phyloP scores from a whole-genome alignment of 768 basidiomycete genomes.

The Mycena polygramma region DNA sequence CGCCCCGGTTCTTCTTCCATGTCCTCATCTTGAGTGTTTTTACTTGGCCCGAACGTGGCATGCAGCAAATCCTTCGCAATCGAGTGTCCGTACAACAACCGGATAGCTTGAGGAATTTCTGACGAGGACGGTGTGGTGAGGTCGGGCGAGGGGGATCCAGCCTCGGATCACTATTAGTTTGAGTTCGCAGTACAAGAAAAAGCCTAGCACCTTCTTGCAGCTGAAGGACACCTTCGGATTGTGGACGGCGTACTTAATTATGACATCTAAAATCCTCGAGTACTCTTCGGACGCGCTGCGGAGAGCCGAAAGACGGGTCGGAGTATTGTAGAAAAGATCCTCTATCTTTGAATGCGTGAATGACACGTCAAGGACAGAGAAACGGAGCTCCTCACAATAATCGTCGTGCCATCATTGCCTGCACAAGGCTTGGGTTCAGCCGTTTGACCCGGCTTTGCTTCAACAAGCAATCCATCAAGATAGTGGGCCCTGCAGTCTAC shows the following conservation, averaged over 20 bases:
- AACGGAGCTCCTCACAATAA: slow-evolving; percentile 67
- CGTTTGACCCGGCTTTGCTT: slow-evolving; percentile 77
- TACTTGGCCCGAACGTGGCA: slow-evolving; percentile 47
- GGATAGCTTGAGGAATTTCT: slow-evolving; percentile 76
- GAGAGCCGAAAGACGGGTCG: slow-evolving; percentile 87
- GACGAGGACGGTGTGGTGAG: slow-evolving; percentile 83
- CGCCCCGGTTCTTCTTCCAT: slow-evolving; percentile 44
- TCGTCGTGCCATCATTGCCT: slow-evolving; percentile 95
- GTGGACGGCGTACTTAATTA: slow-evolving; percentile 94
- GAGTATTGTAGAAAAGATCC: slow-evolving; percentile 95
- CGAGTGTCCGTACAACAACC: slow-evolving; percentile 83
- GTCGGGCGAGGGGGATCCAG: slow-evolving; percentile 80
- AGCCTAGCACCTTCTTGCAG: slow-evolving; percentile 84
- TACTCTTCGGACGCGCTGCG: slow-evolving; percentile 93
- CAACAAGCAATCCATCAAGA: slow-evolving; percentile 79
- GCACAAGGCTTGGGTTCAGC: slow-evolving; percentile 91
- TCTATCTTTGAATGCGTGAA: slow-evolving; percentile 73
- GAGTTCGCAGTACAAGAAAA: neutral
- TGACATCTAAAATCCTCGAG: slow-evolving; percentile 88
- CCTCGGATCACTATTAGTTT: slow-evolving; percentile 57
- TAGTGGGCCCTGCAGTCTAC: slow-evolving; percentile 78
- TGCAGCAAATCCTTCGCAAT: slow-evolving; percentile 83
- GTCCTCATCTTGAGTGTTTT: slow-evolving; percentile 41
- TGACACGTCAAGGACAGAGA: neutral
- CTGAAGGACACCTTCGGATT: slow-evolving; percentile 90